Conservation (phyloP, 2,329 filamentous ascomycete genomes). For the Ophiostoma pallidulum region DNA sequence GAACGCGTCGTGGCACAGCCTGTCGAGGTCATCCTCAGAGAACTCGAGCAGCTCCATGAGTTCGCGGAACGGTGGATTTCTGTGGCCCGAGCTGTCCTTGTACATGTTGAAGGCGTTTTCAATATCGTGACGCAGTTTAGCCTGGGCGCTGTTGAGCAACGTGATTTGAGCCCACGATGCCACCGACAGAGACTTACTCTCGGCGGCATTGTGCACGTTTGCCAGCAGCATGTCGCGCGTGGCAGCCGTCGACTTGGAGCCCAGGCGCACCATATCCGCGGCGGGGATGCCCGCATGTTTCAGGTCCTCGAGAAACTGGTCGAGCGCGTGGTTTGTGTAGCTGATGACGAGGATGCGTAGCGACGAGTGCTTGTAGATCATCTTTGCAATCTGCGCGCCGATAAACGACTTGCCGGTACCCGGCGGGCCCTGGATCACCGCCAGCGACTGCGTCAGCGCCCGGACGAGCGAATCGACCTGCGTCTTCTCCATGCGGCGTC, state of each 20-base stretch:
- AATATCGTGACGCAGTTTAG: constrained; percentile 15
- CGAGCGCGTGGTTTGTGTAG: constrained; percentile 59
- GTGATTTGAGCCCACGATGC: constrained; percentile 34
- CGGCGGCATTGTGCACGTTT: constrained; percentile 26
- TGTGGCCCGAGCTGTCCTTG: constrained; percentile 12
- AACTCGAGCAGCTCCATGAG: constrained; percentile 38
- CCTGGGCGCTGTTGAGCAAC: constrained; percentile 25
- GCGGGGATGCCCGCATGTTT: constrained; percentile 46
- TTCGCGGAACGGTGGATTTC: not conserved
- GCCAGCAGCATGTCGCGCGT: constrained; percentile 41
- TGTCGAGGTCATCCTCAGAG: constrained; percentile 36
- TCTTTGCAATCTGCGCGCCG: constrained; percentile 52
- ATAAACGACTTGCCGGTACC: constrained; percentile 70
- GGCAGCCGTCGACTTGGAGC: constrained; percentile 43
- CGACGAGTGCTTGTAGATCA: constrained; percentile 38
- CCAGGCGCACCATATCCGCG: constrained; percentile 49
- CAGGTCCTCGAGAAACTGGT: constrained; percentile 58
- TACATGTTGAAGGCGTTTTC: not conserved
- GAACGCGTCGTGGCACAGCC: constrained; percentile 48
- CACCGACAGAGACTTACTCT: constrained; percentile 26
- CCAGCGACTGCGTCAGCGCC: constrained; percentile 8
- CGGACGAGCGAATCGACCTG: constrained; percentile 45
- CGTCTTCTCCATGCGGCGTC: constrained; percentile 23
- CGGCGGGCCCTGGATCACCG: constrained; percentile 20
- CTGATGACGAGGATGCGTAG: constrained; percentile 53